These are phyloP conservation scores for Ganoderma sinense DNA, from an alignment of 1,284 basidiomycete species.

Conservation along the genomic window DNA sequence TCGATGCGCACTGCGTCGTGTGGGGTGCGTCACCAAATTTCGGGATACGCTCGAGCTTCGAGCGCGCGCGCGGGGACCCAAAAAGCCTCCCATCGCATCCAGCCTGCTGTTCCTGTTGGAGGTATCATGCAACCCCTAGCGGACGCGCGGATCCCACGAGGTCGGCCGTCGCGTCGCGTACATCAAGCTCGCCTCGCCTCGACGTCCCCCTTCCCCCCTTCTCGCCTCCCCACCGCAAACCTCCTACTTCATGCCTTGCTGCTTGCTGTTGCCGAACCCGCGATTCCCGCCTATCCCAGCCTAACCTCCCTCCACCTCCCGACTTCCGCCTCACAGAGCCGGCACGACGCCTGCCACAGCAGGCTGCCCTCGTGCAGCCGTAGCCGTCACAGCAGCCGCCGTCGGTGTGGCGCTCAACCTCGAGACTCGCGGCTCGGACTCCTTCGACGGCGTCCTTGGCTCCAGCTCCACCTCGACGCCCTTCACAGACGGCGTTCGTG, in stretches of 20 bases:
- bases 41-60: not conserved
- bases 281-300: not conserved
- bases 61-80: slow-evolving; percentile 18
- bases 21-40: slow-evolving; percentile 8
- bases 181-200: slow-evolving; percentile 17
- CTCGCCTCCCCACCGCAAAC: not conserved
- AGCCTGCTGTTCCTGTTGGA: slow-evolving; percentile 14
- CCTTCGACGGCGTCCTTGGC: slow-evolving; percentile 4
- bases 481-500: slow-evolving; percentile 3
- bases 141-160: slow-evolving; percentile 26
- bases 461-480: slow-evolving; percentile 8
- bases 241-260: not conserved
- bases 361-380: not conserved
- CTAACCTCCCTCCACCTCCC: not conserved
- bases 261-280: not conserved
- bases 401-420: not conserved
- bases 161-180: slow-evolving; percentile 24
- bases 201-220: not conserved
- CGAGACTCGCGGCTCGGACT: not conserved
- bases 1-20: slow-evolving; percentile 16
- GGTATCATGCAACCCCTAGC: slow-evolving; percentile 12
- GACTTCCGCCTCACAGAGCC: slow-evolving; percentile 2
- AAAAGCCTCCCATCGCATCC: slow-evolving; percentile 7
- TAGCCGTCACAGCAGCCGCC: not conserved
- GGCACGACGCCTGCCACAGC: slow-evolving; percentile 10